A percentile compares a stretch with the other conserved stretches of the same genome.
Evolutionary conservation across 345 rosid genomes (phyloP).

Genomic region (Populus alba): DNA sequence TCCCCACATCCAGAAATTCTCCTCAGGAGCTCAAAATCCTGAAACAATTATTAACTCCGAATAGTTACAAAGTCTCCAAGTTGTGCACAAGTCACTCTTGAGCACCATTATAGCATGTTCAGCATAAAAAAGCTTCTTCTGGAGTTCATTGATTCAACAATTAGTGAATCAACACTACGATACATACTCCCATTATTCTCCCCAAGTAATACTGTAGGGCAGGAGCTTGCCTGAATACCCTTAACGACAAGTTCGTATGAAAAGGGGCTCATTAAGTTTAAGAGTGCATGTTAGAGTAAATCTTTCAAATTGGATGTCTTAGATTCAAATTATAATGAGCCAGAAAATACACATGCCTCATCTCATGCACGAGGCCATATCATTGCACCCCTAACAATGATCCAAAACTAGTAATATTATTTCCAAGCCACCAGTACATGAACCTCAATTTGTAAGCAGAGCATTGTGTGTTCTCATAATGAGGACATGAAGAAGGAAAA

Average conservation of each 20-base stretch:
- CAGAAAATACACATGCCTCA: not conserved
- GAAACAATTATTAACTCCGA: conserved; percentile 7
- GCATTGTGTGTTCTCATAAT: not conserved
- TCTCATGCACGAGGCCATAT: not conserved
- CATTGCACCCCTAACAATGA: not conserved
- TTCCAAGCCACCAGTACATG: not conserved
- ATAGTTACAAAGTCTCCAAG: not conserved
- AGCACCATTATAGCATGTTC: not conserved
- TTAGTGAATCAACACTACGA: not conserved
- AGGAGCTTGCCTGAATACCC: not conserved
- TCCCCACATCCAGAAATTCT: conserved; percentile 81
- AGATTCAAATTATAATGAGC: not conserved
- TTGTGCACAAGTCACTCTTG: not conserved
- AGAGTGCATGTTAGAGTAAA: not conserved
- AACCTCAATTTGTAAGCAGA: not conserved
- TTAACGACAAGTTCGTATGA: not conserved
- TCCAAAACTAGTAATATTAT: not conserved
- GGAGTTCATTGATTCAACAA: not conserved
- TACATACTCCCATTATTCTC: not conserved
- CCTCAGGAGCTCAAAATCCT: conserved; percentile 75
- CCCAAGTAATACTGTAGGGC: not conserved
- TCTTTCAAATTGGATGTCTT: not conserved
- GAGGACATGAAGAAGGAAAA: not conserved
- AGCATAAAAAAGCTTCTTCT: not conserved
- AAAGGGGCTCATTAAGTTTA: not conserved